Percentiles rank a stretch among this genome's conserved stretches.
phyloP scores from a whole-genome alignment of 768 basidiomycete genomes.

The Phaffia tasmanica region DNA sequence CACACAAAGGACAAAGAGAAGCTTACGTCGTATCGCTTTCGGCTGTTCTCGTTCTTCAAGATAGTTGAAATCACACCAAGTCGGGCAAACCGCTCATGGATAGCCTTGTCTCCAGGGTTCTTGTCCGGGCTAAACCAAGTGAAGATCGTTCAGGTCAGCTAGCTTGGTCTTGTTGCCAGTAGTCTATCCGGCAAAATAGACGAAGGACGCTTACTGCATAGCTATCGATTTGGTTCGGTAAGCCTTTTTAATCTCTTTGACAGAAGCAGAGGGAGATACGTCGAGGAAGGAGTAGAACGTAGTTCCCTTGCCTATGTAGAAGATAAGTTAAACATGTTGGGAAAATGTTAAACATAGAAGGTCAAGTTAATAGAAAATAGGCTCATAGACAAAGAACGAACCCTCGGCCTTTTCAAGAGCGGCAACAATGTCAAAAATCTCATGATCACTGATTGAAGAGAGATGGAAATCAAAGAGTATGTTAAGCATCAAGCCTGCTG shows the following conservation, averaged over 20 bases:
- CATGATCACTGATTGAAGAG: conserved; percentile 66
- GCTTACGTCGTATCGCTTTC: conserved; percentile 55
- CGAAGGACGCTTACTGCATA: conserved; percentile 59
- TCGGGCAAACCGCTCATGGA: conserved; percentile 83
- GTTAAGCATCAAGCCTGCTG: background rate
- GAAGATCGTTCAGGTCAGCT: background rate
- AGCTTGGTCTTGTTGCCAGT: background rate
- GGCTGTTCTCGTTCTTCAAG: conserved; percentile 59
- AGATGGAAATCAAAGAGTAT: conserved; percentile 22
- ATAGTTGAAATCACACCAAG: conserved; percentile 77
- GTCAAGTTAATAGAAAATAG: background rate
- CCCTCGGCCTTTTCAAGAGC: conserved; percentile 73
- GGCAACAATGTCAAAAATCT: conserved; percentile 87
- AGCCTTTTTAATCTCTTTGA: conserved; percentile 70
- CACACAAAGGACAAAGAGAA: background rate
- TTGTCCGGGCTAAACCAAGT: conserved; percentile 67
- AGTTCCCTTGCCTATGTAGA: conserved; percentile 59
- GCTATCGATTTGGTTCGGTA: conserved; percentile 83
- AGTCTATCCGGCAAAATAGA: background rate
- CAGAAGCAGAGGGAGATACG: conserved; percentile 55
- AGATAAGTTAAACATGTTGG: background rate
- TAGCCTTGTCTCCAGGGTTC: conserved; percentile 63
- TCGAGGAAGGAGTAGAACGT: conserved; percentile 93
- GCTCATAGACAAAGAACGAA: conserved; percentile 29
- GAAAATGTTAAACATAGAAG: background rate